Conservation (phyloP, 805 yeast species). For the Suhomyces prunicola region DNA sequence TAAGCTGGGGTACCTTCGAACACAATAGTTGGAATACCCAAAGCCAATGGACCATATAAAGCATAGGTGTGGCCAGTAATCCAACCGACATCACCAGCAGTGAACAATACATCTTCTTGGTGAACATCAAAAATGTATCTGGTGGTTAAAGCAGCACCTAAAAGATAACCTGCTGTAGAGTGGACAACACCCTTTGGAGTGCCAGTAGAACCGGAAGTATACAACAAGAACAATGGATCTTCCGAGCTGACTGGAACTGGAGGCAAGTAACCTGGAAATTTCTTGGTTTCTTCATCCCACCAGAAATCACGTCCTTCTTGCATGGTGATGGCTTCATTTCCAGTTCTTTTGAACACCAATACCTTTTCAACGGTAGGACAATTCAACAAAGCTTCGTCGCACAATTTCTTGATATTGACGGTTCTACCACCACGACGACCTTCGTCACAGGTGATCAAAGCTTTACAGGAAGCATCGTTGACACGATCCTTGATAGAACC, state of each 20-base stretch:
- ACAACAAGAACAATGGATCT: slow-evolving; percentile 75
- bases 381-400: slow-evolving; percentile 70
- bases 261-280: slow-evolving; percentile 67
- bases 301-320: slow-evolving; percentile 62
- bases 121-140: slow-evolving; percentile 76
- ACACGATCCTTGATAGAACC: slow-evolving; percentile 71
- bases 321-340: slow-evolving; percentile 51
- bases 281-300: slow-evolving; percentile 70
- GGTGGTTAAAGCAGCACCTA: slow-evolving; percentile 71
- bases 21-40: slow-evolving; percentile 76
- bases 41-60: slow-evolving; percentile 72
- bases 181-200: slow-evolving; percentile 86
- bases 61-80: slow-evolving; percentile 86
- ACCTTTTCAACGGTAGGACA: slow-evolving; percentile 69
- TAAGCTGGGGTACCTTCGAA: slow-evolving; percentile 88
- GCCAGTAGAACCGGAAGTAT: slow-evolving; percentile 87
- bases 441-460: slow-evolving; percentile 78
- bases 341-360: slow-evolving; percentile 72
- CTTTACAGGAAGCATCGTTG: slow-evolving; percentile 66
- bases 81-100: slow-evolving; percentile 93
- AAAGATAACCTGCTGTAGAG: slow-evolving; percentile 73
- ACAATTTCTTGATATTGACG: slow-evolving; percentile 75
- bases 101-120: slow-evolving; percentile 69
- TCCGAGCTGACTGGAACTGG: slow-evolving; percentile 75
- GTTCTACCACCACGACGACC: slow-evolving; percentile 81